These are phyloP conservation scores for Lanmaoa pseudosensibilis DNA, from an alignment of 768 basidiomycete species.

Conservation along the genomic window DNA sequence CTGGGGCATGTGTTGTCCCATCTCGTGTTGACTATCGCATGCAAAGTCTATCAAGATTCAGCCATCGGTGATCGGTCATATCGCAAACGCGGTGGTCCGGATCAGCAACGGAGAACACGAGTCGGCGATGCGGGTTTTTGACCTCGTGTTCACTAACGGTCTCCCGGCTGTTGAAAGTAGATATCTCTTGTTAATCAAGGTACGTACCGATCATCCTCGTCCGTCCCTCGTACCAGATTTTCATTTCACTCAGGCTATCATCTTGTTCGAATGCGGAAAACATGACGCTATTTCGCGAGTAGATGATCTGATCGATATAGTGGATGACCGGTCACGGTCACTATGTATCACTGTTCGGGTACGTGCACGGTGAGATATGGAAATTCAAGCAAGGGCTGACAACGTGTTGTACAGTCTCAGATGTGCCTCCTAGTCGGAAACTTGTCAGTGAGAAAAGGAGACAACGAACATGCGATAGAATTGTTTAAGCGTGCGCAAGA, in stretches of 20 bases:
- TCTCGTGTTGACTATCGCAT: not conserved
- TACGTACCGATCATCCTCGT: not conserved
- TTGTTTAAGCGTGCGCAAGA: not conserved
- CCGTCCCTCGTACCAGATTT: not conserved
- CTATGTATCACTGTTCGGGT: not conserved
- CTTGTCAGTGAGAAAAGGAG: not conserved
- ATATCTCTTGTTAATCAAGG: constrained; percentile 12
- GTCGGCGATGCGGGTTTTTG: not conserved
- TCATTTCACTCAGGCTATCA: not conserved
- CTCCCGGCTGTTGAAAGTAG: not conserved
- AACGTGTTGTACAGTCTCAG: not conserved
- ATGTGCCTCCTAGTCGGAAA: not conserved
- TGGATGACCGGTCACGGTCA: not conserved
- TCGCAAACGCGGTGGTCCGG: not conserved
- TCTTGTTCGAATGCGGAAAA: not conserved
- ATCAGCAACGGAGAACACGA: not conserved
- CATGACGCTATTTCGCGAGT: not conserved
- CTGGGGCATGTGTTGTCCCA: not conserved
- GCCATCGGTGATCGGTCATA: not conserved
- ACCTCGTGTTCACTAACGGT: constrained; percentile 1
- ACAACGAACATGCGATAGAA: not conserved
- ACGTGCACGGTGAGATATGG: not conserved
- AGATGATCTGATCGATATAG: not conserved
- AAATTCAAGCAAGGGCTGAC: not conserved
- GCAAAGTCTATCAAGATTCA: constrained; percentile 1